Evolutionary conservation across 2,329 filamentous ascomycete species (phyloP), one percentile per base, ranked within the genome.

Genomic region (Alternaria brassicicola): DNA sequence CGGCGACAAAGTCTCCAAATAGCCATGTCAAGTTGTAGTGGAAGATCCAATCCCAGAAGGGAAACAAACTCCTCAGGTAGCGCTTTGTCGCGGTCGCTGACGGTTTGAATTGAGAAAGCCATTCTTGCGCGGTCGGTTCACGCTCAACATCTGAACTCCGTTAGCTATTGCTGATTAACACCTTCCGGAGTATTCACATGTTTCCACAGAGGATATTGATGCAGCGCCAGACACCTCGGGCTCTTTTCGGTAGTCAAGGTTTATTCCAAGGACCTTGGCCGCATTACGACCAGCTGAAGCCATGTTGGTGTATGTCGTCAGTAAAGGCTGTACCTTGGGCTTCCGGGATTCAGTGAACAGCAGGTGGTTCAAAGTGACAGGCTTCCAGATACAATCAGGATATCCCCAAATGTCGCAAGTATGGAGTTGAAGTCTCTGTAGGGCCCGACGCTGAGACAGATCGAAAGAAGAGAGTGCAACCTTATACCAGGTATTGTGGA

Each of bases 21-120:
- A 97, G 79, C 95, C 95, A 99, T 80, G 93, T 88, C 12, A 88
- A 15, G 74, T 99, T 99, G 81, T 99, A 99, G 70, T 89, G 86
- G 10, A 83, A 80, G 54, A 97, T 94, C 95, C 95, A 99, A 25
- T 86, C 83, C n/a, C 90, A 77, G 76, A 97, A 97, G 0, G 95
- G 95, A 67, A 99, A 96, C 4, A 97, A 80, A 17, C 86, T 90
- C 61, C 82, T 79, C 49, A 89, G 47, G 72, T 97, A 99, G 3
- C 78, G 71, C 9, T 78, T 51, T 6, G 88, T 59, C 23, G 89
- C 84, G 74, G 0, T 33, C 23, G 33, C 50, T 12, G 83, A 83
- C 0, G 94, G 94, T 0, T 85, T 76, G 41, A 90, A 80, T 3
- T 88, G 84, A 3, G 76, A 73, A 6, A 98, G 64, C 85, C 87